phyloP scores from a whole-genome alignment of 208 protist species.

The Acanthamoeba healyi region DNA sequence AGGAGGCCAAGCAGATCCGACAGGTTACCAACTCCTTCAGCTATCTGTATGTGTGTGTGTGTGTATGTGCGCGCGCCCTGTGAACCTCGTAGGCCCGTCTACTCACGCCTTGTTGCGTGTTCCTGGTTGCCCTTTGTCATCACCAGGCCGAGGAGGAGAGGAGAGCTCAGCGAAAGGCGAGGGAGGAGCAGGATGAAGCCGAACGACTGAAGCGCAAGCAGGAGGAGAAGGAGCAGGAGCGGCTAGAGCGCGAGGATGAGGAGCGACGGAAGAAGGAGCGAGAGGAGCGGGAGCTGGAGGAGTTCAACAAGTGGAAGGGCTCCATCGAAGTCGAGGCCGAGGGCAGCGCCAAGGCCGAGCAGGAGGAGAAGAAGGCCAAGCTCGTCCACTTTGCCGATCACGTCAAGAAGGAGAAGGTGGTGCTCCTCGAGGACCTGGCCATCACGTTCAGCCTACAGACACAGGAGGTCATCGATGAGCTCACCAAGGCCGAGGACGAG shows the following conservation, averaged over 20 bases:
- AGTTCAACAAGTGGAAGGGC: conserved; percentile 20
- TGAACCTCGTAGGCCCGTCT: background rate
- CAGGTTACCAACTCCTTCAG: no score
- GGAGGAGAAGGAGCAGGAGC: background rate
- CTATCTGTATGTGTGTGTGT: no score
- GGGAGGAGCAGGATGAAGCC: background rate
- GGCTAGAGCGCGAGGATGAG: background rate
- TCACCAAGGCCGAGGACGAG: conserved; percentile 84
- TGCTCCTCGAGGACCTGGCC: background rate
- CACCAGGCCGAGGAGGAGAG: conserved; percentile 11
- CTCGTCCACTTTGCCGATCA: background rate
- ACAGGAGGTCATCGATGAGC: conserved; percentile 79
- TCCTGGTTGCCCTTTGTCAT: no score
- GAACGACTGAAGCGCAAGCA: background rate
- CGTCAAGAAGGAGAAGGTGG: background rate
- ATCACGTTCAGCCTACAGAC: background rate
- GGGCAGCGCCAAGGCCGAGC: conserved; percentile 13
- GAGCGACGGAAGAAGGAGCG: background rate
- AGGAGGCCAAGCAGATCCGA: background rate
- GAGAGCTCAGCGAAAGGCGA: background rate
- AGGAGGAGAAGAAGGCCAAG: background rate
- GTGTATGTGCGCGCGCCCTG: no score
- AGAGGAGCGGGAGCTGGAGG: background rate
- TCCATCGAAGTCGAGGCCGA: background rate
- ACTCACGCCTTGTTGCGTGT: background rate